phyloP scores from a whole-genome alignment of 192 early-diverging fungal species.

The Coemansia sp. region DNA sequence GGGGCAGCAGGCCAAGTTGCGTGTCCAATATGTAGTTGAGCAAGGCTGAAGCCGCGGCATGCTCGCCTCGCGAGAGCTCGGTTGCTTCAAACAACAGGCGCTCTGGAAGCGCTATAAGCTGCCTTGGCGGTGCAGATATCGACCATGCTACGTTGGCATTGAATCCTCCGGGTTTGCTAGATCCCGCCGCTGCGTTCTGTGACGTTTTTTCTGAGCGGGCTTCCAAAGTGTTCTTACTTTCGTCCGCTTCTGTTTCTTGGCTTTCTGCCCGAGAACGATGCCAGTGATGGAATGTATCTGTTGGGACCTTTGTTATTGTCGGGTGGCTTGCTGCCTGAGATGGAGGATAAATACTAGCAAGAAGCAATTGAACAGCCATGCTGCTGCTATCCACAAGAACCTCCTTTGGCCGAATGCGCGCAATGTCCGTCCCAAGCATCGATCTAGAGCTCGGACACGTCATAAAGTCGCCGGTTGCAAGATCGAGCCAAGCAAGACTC shows the following conservation, averaged over 20 bases:
- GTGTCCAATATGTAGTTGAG: slow-evolving; percentile 72
- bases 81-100: slow-evolving; percentile 35
- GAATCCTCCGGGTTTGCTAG: not conserved
- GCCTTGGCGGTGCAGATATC: slow-evolving; percentile 21
- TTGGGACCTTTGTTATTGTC: slow-evolving; percentile 7
- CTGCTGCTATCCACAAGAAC: slow-evolving; percentile 60
- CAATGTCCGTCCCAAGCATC: slow-evolving; percentile 65
- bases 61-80: slow-evolving; percentile 37
- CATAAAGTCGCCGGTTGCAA: slow-evolving; percentile 88
- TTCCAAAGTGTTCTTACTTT: not conserved
- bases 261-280: not conserved
- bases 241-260: not conserved
- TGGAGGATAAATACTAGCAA: slow-evolving; percentile 11
- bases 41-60: slow-evolving; percentile 50
- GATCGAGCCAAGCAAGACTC: slow-evolving; percentile 87
- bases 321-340: slow-evolving; percentile 13
- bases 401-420: slow-evolving; percentile 84
- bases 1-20: slow-evolving; percentile 64
- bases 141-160: slow-evolving; percentile 12
- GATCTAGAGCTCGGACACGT: slow-evolving; percentile 57
- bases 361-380: not conserved
- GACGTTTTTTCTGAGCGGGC: not conserved
- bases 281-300: slow-evolving; percentile 9
- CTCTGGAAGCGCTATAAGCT: slow-evolving; percentile 22
- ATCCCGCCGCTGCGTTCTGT: not conserved